Base-by-base conservation (phyloP, 805 yeast genomes). In the Candida caryicola region DNA sequence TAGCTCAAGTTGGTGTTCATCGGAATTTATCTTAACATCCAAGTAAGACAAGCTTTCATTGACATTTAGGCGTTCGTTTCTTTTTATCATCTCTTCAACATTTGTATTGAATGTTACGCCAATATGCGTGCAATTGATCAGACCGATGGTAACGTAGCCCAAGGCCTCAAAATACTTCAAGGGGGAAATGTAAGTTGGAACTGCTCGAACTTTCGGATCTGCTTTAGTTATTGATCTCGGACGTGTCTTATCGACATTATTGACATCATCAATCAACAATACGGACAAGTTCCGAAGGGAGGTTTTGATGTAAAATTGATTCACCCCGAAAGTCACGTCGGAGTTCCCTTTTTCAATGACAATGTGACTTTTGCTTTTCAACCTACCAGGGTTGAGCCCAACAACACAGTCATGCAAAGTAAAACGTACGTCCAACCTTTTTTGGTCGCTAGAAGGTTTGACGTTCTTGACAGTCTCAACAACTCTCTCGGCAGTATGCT, bases 241-340 rank as follows among this genome's bases (percentile, higher is more conserved):
- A 15, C 23, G 8, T 16, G 30, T 17, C 26, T 27, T 29, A 7
- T 23, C 23, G 6, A 23, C 29, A 6, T 26, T 25, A 7, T 29
- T 40, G 3, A 44, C 31, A 40, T 87, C 93, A 60, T 88, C 96
- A 33, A 85, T 78, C 23, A 88, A 55, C 8, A 82, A 57, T 3
- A 84, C 35, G 0, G 73, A 59, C 0, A 79, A 54, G 4, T 74
- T 68, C 31, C 81, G 68, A 5, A 82, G 54, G 0, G 81, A 71
- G 9, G 74, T 52, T 38, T 71, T 75, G 4, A 71, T 41, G 39
- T 54, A 57, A 10, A 57, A 54, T 29, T 57, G 68, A 17, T 55
- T 49, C 2, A 43, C 47, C 8, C 54, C 68, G 13, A 71, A 43
- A 1, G 64, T 55, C 1, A 81, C 36, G 33, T 78, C 84, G 4